phyloP scores from a whole-genome alignment of 345 rosid genomes.

The Eucalyptus curtisii region DNA sequence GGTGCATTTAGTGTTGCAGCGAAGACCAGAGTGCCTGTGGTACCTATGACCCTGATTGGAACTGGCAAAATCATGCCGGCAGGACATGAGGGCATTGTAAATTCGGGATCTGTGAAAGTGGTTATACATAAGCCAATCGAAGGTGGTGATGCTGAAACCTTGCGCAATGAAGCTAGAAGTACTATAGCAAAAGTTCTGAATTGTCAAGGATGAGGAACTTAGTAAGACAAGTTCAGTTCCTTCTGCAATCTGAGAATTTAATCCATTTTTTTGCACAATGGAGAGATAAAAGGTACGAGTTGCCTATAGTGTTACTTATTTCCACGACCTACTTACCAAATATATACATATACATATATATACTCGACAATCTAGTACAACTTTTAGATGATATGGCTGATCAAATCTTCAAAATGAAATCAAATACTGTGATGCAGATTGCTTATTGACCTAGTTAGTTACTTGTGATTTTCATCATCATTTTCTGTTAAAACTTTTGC shows the following conservation, averaged over 20 bases:
- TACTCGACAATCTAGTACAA: not conserved
- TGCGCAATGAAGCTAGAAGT: slow-evolving; percentile 59
- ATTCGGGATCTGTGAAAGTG: slow-evolving; percentile 54
- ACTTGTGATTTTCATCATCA: not conserved
- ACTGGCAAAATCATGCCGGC: slow-evolving; percentile 95
- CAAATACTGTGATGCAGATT: not conserved
- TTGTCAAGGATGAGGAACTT: slow-evolving; percentile 2
- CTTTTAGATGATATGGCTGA: not conserved
- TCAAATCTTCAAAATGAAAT: not conserved
- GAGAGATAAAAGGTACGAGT: not conserved
- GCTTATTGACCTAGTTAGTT: not conserved
- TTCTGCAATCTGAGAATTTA: not conserved
- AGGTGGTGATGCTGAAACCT: slow-evolving; percentile 47
- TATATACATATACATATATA: not conserved
- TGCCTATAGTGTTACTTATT: not conserved
- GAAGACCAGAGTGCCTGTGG: slow-evolving; percentile 68
- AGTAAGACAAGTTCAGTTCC: not conserved
- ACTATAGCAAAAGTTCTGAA: slow-evolving; percentile 37
- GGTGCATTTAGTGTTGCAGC: slow-evolving; percentile 91
- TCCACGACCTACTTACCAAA: not conserved
- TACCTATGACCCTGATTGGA: slow-evolving; percentile 79
- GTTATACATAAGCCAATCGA: slow-evolving; percentile 62
- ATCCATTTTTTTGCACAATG: not conserved
- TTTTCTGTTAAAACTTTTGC: not conserved
- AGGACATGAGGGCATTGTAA: slow-evolving; percentile 65